These are phyloP conservation scores for apple (Malus domestica) DNA, from an alignment of 306 rosid species.

Conservation along the genomic window DNA sequence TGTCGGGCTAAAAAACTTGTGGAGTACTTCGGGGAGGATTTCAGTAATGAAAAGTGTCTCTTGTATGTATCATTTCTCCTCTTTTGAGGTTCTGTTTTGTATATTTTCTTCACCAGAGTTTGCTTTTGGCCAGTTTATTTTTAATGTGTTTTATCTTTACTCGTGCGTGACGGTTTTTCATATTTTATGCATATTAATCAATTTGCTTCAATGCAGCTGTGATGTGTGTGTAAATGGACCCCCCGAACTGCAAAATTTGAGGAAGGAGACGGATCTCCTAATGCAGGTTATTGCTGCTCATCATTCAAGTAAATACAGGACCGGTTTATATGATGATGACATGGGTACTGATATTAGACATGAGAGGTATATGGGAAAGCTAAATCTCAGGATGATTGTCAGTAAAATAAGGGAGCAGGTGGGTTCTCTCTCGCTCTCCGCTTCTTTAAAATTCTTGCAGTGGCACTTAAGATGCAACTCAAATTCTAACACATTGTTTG, in stretches of 20 bases:
- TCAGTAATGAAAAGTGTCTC: conserved; percentile 53
- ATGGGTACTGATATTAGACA: conserved; percentile 15
- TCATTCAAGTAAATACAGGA: conserved; percentile 42
- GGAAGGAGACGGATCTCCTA: conserved; percentile 60
- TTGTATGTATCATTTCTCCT: conserved; percentile 40
- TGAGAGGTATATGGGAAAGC: conserved; percentile 34
- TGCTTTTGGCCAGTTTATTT: not conserved
- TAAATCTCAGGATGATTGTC: conserved; percentile 49
- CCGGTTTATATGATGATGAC: conserved; percentile 27
- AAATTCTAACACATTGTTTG: conserved; percentile 1
- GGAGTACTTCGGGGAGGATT: conserved; percentile 83
- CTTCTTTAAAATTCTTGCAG: not conserved
- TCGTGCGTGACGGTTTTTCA: not conserved
- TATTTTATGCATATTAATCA: not conserved
- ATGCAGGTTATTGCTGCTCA: conserved; percentile 53
- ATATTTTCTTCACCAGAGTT: not conserved
- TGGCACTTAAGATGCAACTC: not conserved
- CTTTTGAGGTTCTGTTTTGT: not conserved
- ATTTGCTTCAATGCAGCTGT: conserved; percentile 46
- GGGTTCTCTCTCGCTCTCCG: conserved; percentile 1
- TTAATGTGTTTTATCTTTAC: not conserved
- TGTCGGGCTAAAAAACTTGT: conserved; percentile 81
- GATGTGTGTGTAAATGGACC: conserved; percentile 75
- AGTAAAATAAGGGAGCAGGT: conserved; percentile 79
- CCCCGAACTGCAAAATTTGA: conserved; percentile 63